These are phyloP conservation scores for Willaertia magna DNA, from an alignment of 208 protist species.

Conservation along the genomic window DNA sequence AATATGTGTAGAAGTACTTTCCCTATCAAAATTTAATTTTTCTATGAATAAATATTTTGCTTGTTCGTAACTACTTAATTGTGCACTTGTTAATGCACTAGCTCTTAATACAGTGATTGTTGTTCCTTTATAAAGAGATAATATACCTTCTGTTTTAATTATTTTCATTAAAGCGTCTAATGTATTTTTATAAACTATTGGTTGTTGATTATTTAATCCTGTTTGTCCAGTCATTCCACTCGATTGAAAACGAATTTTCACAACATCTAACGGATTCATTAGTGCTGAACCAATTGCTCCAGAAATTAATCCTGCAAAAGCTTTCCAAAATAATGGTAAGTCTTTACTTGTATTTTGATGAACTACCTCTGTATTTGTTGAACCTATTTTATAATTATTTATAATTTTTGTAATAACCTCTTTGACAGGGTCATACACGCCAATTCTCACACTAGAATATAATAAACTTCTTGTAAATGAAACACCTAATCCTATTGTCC, in stretches of 20 bases:
- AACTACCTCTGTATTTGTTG: neutral
- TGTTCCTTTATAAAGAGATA: conserved; percentile 3
- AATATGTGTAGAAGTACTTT: neutral
- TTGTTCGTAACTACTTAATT: conserved; percentile 19
- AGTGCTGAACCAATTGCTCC: conserved; percentile 1
- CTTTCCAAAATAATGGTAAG: neutral
- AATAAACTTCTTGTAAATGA: neutral
- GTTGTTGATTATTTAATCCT: conserved; percentile 25
- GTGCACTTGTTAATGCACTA: conserved; percentile 16
- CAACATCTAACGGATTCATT: conserved; percentile 1
- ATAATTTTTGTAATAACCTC: neutral
- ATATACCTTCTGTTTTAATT: neutral
- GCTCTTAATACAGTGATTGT: conserved; percentile 1
- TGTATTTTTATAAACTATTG: conserved; percentile 29
- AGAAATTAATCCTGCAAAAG: neutral
- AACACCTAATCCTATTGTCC: neutral
- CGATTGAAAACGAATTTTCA: conserved; percentile 6
- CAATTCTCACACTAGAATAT: conserved; percentile 2
- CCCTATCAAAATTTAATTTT: neutral
- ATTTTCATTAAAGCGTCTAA: neutral
- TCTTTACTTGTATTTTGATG: neutral
- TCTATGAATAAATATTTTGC: conserved; percentile 5
- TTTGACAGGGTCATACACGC: conserved; percentile 8
- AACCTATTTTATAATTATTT: neutral
- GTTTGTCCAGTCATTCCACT: conserved; percentile 15